Evolutionary conservation across 1,139 yeast genomes (phyloP).

Genomic region (Blastobotrys niveus): DNA sequence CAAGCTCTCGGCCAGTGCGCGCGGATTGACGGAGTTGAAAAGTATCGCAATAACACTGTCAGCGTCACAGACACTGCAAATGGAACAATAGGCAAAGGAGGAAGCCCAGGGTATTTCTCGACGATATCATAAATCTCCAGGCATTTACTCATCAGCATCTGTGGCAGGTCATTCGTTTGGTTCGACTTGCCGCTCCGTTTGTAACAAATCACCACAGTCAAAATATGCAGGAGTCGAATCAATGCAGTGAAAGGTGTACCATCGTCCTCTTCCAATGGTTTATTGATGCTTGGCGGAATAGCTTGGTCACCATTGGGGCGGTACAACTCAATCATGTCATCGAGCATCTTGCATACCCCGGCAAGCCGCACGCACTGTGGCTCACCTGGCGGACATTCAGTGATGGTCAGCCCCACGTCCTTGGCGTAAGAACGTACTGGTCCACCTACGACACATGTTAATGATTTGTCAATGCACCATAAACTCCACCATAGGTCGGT

Average conservation of each 20-base stretch:
- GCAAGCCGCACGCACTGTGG: conserved; percentile 5
- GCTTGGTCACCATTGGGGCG: conserved; percentile 29
- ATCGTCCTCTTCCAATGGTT: conserved; percentile 14
- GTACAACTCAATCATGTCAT: conserved; percentile 32
- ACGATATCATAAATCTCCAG: conserved; percentile 25
- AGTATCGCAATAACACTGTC: conserved; percentile 22
- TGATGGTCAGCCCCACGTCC: conserved; percentile 33
- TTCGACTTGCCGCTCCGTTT: conserved; percentile 21
- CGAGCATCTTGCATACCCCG: conserved; percentile 17
- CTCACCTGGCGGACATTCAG: conserved; percentile 16
- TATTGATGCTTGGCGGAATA: conserved; percentile 12
- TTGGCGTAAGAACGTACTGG: conserved; percentile 32
- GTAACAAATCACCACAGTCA: conserved; percentile 24
- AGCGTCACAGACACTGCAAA: conserved; percentile 29
- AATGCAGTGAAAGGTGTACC: conserved; percentile 17
- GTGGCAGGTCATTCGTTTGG: conserved; percentile 14
- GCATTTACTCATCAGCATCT: conserved; percentile 21
- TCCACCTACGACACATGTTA: conserved; percentile 33
- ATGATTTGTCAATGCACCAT: conserved; percentile 35
- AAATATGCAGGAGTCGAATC: conserved; percentile 22
- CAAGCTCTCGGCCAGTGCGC: conserved; percentile 27
- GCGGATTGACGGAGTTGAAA: conserved; percentile 6
- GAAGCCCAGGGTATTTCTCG: conserved; percentile 22
- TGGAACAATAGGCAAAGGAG: conserved; percentile 29
- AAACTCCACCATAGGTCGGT: conserved; percentile 36